phyloP scores from a whole-genome alignment of 768 basidiomycete genomes.

The Strobilomyces echinocephalus region DNA sequence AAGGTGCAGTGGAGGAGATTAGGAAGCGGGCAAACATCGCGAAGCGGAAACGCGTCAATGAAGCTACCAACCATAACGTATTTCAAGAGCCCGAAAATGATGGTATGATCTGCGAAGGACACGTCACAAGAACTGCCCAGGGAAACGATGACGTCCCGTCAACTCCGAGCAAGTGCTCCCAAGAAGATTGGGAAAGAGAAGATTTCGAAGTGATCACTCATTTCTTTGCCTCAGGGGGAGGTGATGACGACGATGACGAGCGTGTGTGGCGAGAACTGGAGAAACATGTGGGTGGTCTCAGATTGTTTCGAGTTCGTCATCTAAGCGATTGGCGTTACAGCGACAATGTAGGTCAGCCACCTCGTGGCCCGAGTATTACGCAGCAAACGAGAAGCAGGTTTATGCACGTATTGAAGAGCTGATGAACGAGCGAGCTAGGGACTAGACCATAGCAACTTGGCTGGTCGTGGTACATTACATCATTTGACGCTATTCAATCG shows the following conservation, averaged over 20 bases:
- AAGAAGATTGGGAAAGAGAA: slow-evolving; percentile 22
- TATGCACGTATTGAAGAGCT: slow-evolving; percentile 37
- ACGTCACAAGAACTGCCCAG: neutral
- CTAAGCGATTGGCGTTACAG: slow-evolving; percentile 25
- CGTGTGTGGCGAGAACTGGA: slow-evolving; percentile 51
- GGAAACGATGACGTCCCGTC: neutral
- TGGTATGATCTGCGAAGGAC: neutral
- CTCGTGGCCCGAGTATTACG: slow-evolving; percentile 52
- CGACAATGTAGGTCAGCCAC: slow-evolving; percentile 36
- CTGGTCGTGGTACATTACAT: neutral
- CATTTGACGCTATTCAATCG: slow-evolving; percentile 2
- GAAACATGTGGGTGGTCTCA: slow-evolving; percentile 36
- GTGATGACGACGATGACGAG: slow-evolving; percentile 42
- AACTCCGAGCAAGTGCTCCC: neutral
- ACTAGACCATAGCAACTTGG: slow-evolving; percentile 1
- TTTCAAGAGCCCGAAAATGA: neutral
- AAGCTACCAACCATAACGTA: neutral
- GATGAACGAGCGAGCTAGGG: slow-evolving; percentile 14
- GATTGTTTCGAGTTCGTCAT: neutral
- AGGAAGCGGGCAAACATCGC: slow-evolving; percentile 50
- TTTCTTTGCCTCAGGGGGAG: slow-evolving; percentile 53
- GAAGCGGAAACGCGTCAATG: slow-evolving; percentile 36
- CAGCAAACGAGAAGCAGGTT: slow-evolving; percentile 39
- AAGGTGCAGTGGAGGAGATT: slow-evolving; percentile 40
- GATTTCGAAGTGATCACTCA: slow-evolving; percentile 50